Conservation (phyloP, 352 stramenopile species). For the Pythium phragmiticola region DNA sequence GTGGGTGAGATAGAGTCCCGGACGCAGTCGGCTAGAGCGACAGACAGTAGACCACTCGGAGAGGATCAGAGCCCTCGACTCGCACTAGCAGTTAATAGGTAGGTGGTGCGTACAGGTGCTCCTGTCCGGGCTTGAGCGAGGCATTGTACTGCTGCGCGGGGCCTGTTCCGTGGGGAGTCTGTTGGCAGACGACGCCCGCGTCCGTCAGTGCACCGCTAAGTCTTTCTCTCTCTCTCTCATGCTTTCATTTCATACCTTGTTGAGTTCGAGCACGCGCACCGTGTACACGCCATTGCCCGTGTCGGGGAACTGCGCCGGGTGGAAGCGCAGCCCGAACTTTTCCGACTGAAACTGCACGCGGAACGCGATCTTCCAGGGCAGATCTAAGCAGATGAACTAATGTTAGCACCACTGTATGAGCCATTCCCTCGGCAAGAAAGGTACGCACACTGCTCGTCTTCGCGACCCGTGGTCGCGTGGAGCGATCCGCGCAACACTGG, state of each 20-base stretch:
- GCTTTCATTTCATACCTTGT: slow-evolving; percentile 31
- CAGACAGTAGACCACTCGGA: neutral
- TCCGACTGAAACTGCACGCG: slow-evolving; percentile 80
- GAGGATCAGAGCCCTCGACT: neutral
- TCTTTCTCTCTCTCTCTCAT: neutral
- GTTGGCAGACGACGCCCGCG: neutral
- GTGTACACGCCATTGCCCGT: slow-evolving; percentile 85
- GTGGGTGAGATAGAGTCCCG: slow-evolving; percentile 79
- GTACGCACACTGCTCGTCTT: slow-evolving; percentile 22
- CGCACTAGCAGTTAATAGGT: neutral
- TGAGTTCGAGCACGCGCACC: slow-evolving; percentile 76
- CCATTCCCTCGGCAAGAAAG: no score
- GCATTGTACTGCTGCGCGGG: slow-evolving; percentile 76
- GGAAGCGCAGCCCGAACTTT: slow-evolving; percentile 78
- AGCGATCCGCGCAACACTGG: slow-evolving; percentile 26
- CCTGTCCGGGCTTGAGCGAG: slow-evolving; percentile 47
- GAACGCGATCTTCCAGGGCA: slow-evolving; percentile 85
- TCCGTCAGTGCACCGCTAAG: neutral
- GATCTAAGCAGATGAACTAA: slow-evolving; percentile 26
- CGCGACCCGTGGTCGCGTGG: neutral
- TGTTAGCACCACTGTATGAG: no score
- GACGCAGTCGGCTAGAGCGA: slow-evolving; percentile 32
- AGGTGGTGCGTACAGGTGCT: slow-evolving; percentile 45
- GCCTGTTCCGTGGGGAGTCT: slow-evolving; percentile 46
- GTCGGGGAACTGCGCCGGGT: slow-evolving; percentile 73